Evolutionary conservation across 257 asterid genomes (phyloP).

Genomic region (Solanum pinnatisectum): DNA sequence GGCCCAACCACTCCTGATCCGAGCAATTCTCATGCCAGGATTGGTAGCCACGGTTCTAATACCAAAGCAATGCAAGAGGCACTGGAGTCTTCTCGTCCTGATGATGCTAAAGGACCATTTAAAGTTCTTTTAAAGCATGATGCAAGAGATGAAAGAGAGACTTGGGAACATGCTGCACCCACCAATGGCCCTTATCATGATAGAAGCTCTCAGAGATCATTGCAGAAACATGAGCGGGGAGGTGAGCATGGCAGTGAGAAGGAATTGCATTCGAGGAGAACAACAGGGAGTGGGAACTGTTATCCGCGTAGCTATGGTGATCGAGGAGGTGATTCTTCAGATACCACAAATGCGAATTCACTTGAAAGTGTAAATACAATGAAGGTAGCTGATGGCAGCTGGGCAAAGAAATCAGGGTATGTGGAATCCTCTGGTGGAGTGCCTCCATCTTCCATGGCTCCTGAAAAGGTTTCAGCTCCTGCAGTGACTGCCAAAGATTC

Average conservation of each 20-base stretch:
- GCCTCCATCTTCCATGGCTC: slow-evolving; percentile 17
- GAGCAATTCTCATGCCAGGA: slow-evolving; percentile 42
- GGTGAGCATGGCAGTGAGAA: slow-evolving; percentile 58
- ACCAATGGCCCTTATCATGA: slow-evolving; percentile 23
- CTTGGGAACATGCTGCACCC: slow-evolving; percentile 26
- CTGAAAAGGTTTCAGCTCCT: slow-evolving; percentile 26
- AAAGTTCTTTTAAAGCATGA: slow-evolving; percentile 42
- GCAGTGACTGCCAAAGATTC: slow-evolving; percentile 36
- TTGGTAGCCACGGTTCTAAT: slow-evolving; percentile 33
- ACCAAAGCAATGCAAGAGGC: slow-evolving; percentile 35
- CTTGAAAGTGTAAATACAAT: slow-evolving; percentile 23
- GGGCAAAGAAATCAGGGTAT: slow-evolving; percentile 27
- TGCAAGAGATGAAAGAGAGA: slow-evolving; percentile 47
- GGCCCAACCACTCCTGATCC: slow-evolving; percentile 45
- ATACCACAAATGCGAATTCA: slow-evolving; percentile 19
- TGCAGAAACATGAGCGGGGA: slow-evolving; percentile 67
- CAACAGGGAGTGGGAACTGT: slow-evolving; percentile 21
- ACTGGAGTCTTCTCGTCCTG: slow-evolving; percentile 35
- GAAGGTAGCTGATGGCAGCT: slow-evolving; percentile 27
- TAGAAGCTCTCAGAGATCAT: slow-evolving; percentile 21
- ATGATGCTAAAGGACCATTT: slow-evolving; percentile 35
- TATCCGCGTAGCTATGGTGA: slow-evolving; percentile 21
- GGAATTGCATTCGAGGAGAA: slow-evolving; percentile 25
- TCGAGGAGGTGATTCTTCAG: slow-evolving; percentile 28
- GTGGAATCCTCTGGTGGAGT: slow-evolving; percentile 26